phyloP scores from a whole-genome alignment of 2,329 filamentous ascomycete species.

The Grosmannia huntii region DNA sequence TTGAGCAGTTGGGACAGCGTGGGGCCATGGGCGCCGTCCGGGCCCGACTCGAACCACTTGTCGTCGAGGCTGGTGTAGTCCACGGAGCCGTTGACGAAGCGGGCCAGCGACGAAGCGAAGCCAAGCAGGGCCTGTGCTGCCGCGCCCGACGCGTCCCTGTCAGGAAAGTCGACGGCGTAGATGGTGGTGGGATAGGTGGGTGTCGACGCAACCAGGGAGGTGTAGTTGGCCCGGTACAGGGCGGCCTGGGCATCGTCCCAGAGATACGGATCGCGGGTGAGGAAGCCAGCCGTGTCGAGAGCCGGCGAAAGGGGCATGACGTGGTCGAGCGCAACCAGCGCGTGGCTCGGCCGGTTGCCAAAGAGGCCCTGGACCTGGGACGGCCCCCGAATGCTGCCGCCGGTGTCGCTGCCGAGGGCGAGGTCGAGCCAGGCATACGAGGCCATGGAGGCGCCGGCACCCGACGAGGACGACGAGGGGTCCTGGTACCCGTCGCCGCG shows the following conservation, averaged over 20 bases:
- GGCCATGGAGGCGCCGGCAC: conserved; percentile 21
- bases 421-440: conserved; percentile 22
- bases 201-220: conserved; percentile 11
- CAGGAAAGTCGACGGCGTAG: conserved; percentile 18
- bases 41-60: conserved; percentile 16
- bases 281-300: conserved; percentile 31
- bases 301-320: conserved; percentile 27
- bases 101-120: conserved; percentile 18
- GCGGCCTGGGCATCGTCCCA: conserved; percentile 21
- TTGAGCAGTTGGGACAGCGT: conserved; percentile 17
- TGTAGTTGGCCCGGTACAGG: conserved; percentile 22
- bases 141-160: conserved; percentile 2
- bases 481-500: conserved; percentile 34
- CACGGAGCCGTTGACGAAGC: conserved; percentile 15
- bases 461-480: conserved; percentile 27
- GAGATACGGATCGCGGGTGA: conserved; percentile 22
- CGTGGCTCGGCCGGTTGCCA: conserved; percentile 31
- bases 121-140: conserved; percentile 14
- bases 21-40: conserved; percentile 9
- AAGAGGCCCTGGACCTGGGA: conserved; percentile 25
- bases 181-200: conserved; percentile 19
- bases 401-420: conserved; percentile 19
- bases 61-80: conserved; percentile 13
- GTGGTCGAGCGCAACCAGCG: conserved; percentile 24
- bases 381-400: conserved; percentile 7